A percentile compares a stretch with the other conserved stretches of the same genome.
Evolutionary conservation across 2,329 filamentous ascomycete species (phyloP).

Genomic region (Colletotrichum aenigma): DNA sequence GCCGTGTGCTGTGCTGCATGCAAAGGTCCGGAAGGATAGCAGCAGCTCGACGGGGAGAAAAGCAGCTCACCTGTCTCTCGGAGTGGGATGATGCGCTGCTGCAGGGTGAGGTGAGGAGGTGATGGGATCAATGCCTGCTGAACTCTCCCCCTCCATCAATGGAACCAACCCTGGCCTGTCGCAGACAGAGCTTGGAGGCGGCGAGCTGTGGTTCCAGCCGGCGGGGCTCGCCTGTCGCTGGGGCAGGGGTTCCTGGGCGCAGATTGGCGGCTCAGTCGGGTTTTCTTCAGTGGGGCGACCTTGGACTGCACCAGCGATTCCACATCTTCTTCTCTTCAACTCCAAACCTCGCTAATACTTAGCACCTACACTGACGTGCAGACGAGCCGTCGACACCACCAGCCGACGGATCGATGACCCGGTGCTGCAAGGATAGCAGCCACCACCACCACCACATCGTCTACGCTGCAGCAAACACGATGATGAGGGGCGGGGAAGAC

Average conservation of each 20-base stretch:
- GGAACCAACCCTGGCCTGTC: too few relatives aligned
- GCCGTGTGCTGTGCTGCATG: neutral
- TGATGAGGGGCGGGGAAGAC: neutral
- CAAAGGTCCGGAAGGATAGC: neutral
- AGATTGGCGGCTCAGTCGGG: neutral
- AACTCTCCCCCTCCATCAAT: neutral
- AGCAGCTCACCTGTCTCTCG: neutral
- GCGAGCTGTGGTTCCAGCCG: neutral
- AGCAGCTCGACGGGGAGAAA: neutral
- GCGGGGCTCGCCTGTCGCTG: neutral
- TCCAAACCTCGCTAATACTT: neutral
- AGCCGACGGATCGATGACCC: neutral
- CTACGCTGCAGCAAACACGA: neutral
- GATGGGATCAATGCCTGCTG: neutral
- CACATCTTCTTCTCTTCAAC: neutral
- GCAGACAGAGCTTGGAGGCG: neutral
- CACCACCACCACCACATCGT: neutral
- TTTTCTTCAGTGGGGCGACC: neutral
- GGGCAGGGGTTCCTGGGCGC: neutral
- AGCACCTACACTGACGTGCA: neutral
- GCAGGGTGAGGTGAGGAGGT: slow-evolving; percentile 18
- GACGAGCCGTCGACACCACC: neutral
- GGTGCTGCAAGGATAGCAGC: neutral
- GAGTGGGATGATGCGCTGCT: slow-evolving; percentile 1
- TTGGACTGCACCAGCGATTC: neutral